Percentiles rank a stretch among this genome's conserved stretches.
phyloP scores from a whole-genome alignment of 495 filamentous ascomycete genomes.

The Neurospora sp. region DNA sequence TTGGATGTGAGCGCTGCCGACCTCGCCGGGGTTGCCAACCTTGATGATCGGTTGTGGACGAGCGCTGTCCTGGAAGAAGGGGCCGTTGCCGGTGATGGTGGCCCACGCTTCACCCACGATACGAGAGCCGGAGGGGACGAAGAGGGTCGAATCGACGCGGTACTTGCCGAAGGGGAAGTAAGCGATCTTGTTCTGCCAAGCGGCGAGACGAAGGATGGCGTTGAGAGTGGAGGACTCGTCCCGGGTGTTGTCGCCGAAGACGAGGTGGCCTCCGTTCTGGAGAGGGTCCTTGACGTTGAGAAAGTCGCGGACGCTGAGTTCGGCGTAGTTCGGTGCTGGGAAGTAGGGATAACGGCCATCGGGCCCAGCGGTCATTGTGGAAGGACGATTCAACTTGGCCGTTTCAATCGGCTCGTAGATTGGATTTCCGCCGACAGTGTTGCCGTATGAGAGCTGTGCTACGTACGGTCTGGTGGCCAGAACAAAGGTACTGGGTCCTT shows the following conservation, averaged over 20 bases:
- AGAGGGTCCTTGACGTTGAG: slow-evolving; percentile 34
- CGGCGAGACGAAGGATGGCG: slow-evolving; percentile 26
- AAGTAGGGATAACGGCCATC: slow-evolving; percentile 22
- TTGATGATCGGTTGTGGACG: slow-evolving; percentile 47
- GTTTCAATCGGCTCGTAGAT: slow-evolving; percentile 45
- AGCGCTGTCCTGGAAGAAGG: slow-evolving; percentile 39
- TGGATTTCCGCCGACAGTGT: slow-evolving; percentile 50
- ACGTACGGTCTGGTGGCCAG: slow-evolving; percentile 17
- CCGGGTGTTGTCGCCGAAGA: slow-evolving; percentile 25
- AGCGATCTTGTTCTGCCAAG: slow-evolving; percentile 26
- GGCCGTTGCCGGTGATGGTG: slow-evolving; percentile 37
- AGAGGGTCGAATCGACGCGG: slow-evolving; percentile 34
- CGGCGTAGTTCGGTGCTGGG: slow-evolving; percentile 30
- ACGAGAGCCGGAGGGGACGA: slow-evolving; percentile 45
- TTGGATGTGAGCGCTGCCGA: slow-evolving; percentile 47
- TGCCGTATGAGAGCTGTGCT: slow-evolving; percentile 30
- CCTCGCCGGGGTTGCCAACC: slow-evolving; percentile 46
- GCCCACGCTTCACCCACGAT: slow-evolving; percentile 41
- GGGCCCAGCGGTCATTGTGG: slow-evolving; percentile 14
- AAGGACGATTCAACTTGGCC: slow-evolving; percentile 12
- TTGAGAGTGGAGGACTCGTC: slow-evolving; percentile 33
- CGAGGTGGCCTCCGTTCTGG: slow-evolving; percentile 29
- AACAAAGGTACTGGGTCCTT: slow-evolving; percentile 17
- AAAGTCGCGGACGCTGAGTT: slow-evolving; percentile 23
- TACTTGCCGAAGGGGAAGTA: slow-evolving; percentile 43